Base-by-base conservation (phyloP, 306 rosid species). In the Cucurbita moschata region DNA sequence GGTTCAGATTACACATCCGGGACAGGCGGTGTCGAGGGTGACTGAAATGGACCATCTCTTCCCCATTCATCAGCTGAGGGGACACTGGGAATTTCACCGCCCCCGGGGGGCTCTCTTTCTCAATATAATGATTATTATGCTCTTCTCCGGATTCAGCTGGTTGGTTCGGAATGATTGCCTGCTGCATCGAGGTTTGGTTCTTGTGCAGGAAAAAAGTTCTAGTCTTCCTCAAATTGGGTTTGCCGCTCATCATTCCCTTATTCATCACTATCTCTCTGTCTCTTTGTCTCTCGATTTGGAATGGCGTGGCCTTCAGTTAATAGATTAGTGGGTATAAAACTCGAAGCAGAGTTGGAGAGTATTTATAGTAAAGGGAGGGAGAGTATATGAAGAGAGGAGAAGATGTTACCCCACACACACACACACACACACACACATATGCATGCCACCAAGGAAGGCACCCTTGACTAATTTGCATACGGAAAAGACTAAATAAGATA, bases 11-110 rank as follows among this genome's bases (percentile, higher is more conserved):
- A 74, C 87, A 53, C 46, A 90, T 19, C 78, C 57, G 71, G 53
- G 81, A 77, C 0, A 93, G 85, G 18, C 88, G 83, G 61, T 90
- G 98, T 19, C 83, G 86, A 37, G 96, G 97, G 67, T 94, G 98
- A 55, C 87, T 80, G 67, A 81, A 85, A 74, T 88, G 97, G 46
- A 81, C 49, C 6, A 86, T 84, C 76, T 89, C 90, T 76, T 90
- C 86, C 43, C 95, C 95, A 44, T 75, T 58, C 4, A 87, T 73
- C 0, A 79, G 85, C 10, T 90, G 88, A 26, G 96, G 92, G 11
- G 96, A 90, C 7, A 84, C 82, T 0, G 91, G 91, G 55, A 86
- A 86, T 51, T 83, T 84, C 52, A 87, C 38, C 13, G 4, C 14
- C 6, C 74, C 75, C 1, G 5, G 35, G 35, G 35, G 35, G n/a